phyloP scores from a whole-genome alignment of 176 grass and related monocot genomes.

The Triticum turgidum region DNA sequence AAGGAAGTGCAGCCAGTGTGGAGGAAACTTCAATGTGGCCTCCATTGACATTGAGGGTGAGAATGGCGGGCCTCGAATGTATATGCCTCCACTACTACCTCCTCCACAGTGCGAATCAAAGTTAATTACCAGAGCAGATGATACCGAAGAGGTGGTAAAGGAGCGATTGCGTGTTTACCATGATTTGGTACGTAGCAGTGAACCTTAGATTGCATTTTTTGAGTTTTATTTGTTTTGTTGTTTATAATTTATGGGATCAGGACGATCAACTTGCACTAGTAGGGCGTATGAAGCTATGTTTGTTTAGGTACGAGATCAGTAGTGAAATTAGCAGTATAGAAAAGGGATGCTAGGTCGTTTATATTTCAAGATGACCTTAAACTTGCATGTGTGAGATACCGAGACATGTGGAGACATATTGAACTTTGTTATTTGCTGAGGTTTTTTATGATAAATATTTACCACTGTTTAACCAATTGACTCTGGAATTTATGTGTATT shows the following conservation, averaged over 20 bases:
- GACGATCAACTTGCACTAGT: neutral
- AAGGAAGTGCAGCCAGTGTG: constrained; percentile 90
- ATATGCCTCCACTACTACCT: constrained; percentile 85
- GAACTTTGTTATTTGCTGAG: neutral
- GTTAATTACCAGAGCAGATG: constrained; percentile 67
- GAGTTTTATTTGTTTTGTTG: neutral
- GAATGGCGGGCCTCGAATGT: constrained; percentile 67
- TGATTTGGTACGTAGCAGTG: constrained; percentile 59
- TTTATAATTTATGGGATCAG: neutral
- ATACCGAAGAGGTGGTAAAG: constrained; percentile 87
- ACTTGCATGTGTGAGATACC: neutral
- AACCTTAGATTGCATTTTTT: neutral
- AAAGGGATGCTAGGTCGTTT: neutral
- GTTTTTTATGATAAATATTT: neutral
- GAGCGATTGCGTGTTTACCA: constrained; percentile 77
- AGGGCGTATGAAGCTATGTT: neutral
- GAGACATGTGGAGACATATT: neutral
- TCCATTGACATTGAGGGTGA: constrained; percentile 83
- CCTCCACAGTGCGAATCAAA: constrained; percentile 70
- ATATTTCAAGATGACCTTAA: neutral
- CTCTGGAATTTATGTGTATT: neutral
- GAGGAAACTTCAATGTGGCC: constrained; percentile 89
- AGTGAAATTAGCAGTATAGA: neutral
- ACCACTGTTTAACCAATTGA: neutral
- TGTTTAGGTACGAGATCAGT: neutral